Evolutionary conservation across 139 green algal genomes (phyloP), one percentile per base, ranked within the genome.

Genomic region (Tetraselmis chui): DNA sequence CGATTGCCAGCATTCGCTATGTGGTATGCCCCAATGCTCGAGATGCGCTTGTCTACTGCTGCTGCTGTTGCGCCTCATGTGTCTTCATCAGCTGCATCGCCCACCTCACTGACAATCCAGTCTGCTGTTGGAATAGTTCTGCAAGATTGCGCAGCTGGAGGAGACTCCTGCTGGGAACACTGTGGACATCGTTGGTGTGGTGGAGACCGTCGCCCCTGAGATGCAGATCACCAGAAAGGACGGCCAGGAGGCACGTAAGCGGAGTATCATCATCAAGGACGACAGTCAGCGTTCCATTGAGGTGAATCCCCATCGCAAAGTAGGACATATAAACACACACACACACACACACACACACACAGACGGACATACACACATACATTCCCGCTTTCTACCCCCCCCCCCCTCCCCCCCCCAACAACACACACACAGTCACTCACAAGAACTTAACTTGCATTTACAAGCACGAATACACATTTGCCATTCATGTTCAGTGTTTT

Each of bases 181-280:
- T 29, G 82, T 97, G 45, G 97, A 99, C 87, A 83, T 99, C 2
- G 83, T 97, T 1, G 96, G 94, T 28, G 86, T 99, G 31, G 91
- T 98, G n/a, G 88, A 97, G 59, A 86, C 30, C 2, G 89, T 94
- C 26, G 84, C 87, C 1, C 59, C 87, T 11, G 87, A 78, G 75
- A 29, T 28, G 18, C 89, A 82, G 30, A 97, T 99, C 83, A 94
- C 89, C 1, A 85, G 88, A 2, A 91, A 89, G n/a, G 91, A 97
- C 29, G 96, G 95, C 81, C 89, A 82, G 0, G 94, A 99, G 83
- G 91, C 89, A 2, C 78, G 86, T 77, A 99, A 99, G 89, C 91
- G 95, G 29, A 83, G 81, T 5, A 31, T 98, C 5, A 88, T 85
- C 29, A 78, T 99, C 23, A 83, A 87, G 0, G 97, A 99, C 87